Conservation (phyloP, 73 alveolate species). For the Paramecium caudatum region DNA sequence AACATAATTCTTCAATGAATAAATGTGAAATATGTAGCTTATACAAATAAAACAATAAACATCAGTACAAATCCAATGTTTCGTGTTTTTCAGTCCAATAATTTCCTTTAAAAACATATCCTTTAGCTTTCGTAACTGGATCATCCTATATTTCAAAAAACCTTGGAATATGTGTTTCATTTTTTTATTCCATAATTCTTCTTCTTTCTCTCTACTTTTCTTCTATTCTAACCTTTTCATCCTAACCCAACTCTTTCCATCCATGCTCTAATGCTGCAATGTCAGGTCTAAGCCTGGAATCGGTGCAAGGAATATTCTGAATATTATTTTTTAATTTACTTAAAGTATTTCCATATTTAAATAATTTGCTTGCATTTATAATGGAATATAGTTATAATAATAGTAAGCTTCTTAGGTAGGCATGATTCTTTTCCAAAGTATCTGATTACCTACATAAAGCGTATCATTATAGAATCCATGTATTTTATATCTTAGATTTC, state of each 20-base stretch:
- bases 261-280: constrained; percentile 56
- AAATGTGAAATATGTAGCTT: not conserved
- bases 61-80: not conserved
- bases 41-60: not conserved
- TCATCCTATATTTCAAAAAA: constrained; percentile 2
- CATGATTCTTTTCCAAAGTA: not conserved
- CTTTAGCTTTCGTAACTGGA: constrained; percentile 20
- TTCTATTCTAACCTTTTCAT: not conserved
- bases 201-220: constrained; percentile 22
- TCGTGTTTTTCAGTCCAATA: constrained; percentile 1
- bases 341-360: not conserved
- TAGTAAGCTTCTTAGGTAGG: not conserved
- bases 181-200: not conserved
- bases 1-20: not conserved
- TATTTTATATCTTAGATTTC: not conserved
- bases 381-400: constrained; percentile 4
- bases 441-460: not conserved
- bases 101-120: not conserved
- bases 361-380: constrained; percentile 29
- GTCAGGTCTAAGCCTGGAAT: constrained; percentile 4
- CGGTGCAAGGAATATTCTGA: constrained; percentile 2
- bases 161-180: constrained; percentile 8
- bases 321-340: not conserved
- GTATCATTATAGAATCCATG: not conserved
- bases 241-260: constrained; percentile 18